These are phyloP conservation scores for Claviceps pazoutovae DNA, from an alignment of 2,329 filamentous ascomycete species.

Conservation along the genomic window DNA sequence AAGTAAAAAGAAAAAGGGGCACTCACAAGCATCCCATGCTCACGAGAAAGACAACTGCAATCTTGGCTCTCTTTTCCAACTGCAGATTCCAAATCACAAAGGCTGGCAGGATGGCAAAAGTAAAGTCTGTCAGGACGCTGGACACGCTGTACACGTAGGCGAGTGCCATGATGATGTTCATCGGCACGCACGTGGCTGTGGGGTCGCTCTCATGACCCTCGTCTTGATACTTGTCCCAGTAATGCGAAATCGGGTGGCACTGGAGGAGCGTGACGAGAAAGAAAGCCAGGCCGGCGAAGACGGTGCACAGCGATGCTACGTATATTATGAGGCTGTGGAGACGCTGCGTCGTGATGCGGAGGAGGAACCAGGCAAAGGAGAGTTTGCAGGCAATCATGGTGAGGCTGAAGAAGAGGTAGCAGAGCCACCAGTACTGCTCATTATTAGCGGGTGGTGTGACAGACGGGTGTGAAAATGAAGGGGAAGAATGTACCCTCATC, in stretches of 20 bases:
- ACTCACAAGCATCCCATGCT: constrained; percentile 39
- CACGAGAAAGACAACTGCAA: constrained; percentile 37
- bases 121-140: constrained; percentile 36
- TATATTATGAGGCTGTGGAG: constrained; percentile 23
- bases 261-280: constrained; percentile 28
- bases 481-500: constrained; percentile 16
- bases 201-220: constrained; percentile 9
- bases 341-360: constrained; percentile 23
- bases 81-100: constrained; percentile 41
- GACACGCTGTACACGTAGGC: constrained; percentile 37
- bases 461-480: too few relatives aligned
- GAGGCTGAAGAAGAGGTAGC: constrained; percentile 23
- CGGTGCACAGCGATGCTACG: constrained; percentile 19
- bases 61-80: constrained; percentile 35
- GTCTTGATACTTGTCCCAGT: constrained; percentile 22
- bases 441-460: background rate
- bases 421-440: constrained; percentile 23
- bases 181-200: constrained; percentile 19
- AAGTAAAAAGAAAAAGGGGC: background rate
- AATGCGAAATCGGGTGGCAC: constrained; percentile 25
- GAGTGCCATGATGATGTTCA: constrained; percentile 33
- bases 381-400: constrained; percentile 26
- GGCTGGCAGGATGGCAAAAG: constrained; percentile 36
- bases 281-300: constrained; percentile 24
- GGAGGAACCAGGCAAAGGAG: constrained; percentile 28